A percentile compares a stretch with the other conserved stretches of the same genome.
These are phyloP conservation scores for Porcisia hertigi DNA, from an alignment of 208 protist species.

Conservation along the genomic window DNA sequence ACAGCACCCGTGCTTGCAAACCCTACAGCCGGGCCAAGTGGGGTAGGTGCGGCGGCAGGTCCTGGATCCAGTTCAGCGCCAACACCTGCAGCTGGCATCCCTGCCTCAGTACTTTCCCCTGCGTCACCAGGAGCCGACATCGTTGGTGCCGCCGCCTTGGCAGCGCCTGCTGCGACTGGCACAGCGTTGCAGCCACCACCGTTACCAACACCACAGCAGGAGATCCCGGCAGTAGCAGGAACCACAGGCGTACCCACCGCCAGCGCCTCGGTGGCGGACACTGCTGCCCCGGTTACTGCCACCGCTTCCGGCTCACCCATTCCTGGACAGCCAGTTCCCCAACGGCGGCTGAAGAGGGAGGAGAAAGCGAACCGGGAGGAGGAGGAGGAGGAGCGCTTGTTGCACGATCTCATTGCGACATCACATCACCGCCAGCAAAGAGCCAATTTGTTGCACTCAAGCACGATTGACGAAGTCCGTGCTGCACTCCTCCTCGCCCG, in stretches of 20 bases:
- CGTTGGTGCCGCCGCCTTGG: neutral
- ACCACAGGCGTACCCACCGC: neutral
- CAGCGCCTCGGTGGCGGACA: neutral
- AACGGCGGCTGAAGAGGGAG: slow-evolving; percentile 2
- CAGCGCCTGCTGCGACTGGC: neutral
- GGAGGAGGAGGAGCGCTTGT: slow-evolving; percentile 11
- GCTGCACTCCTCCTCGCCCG: slow-evolving; percentile 1
- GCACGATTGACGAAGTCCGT: neutral
- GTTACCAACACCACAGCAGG: neutral
- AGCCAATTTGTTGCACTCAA: too few species aligned
- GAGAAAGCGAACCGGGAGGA: neutral
- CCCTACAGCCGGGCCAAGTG: neutral
- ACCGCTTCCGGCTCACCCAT: neutral
- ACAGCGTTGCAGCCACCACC: neutral
- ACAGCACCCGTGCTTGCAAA: neutral
- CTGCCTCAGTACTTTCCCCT: neutral
- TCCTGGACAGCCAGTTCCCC: neutral
- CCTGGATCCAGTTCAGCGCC: neutral
- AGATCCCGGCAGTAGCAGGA: neutral
- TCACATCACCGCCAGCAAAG: neutral
- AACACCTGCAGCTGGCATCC: neutral
- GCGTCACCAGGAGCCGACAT: neutral
- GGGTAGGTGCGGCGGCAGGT: neutral
- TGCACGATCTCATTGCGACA: slow-evolving; percentile 10
- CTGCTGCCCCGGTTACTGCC: neutral